phyloP scores from a whole-genome alignment of 2,329 filamentous ascomycete species.

The Ceratocystis colombiana region DNA sequence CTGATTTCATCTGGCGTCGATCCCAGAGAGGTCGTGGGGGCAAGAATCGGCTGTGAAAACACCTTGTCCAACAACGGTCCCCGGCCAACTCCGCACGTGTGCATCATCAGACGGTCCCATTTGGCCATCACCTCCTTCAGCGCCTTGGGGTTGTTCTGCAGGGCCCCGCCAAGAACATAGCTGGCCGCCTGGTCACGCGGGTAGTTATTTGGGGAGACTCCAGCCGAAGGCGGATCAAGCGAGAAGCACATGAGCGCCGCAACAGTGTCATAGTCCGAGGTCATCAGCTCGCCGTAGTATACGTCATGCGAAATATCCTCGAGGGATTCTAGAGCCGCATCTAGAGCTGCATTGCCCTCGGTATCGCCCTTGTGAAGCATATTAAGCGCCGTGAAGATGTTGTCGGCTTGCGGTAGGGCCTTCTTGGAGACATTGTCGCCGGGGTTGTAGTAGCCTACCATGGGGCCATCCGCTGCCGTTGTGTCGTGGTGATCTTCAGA shows the following conservation, averaged over 20 bases:
- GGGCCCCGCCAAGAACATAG: conserved; percentile 45
- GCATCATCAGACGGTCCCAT: conserved; percentile 38
- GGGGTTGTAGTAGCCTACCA: conserved; percentile 38
- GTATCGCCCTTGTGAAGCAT: conserved; percentile 40
- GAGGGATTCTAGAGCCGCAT: conserved; percentile 47
- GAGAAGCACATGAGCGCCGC: conserved; percentile 50
- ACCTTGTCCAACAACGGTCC: conserved; percentile 25
- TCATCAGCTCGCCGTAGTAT: conserved; percentile 56
- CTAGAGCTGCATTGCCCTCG: conserved; percentile 34
- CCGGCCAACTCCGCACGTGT: conserved; percentile 33
- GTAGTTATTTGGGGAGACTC: conserved; percentile 28
- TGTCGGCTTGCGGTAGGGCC: conserved; percentile 28
- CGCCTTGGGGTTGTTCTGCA: conserved; percentile 57
- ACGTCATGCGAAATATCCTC: conserved; percentile 57
- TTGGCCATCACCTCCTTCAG: conserved; percentile 42
- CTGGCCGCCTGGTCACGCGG: conserved; percentile 45
- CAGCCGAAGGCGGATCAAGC: conserved; percentile 29
- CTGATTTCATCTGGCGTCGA: conserved; percentile 26
- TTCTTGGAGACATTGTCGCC: conserved; percentile 19
- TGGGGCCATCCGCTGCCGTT: conserved; percentile 43
- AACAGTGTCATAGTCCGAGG: conserved; percentile 45
- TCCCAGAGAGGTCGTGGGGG: conserved; percentile 3
- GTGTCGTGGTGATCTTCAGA: conserved; percentile 33
- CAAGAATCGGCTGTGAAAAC: conserved; percentile 10
- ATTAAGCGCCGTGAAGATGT: conserved; percentile 40